phyloP scores from a whole-genome alignment of 169 alveolate species.

The Cryptosporidium bovis region DNA sequence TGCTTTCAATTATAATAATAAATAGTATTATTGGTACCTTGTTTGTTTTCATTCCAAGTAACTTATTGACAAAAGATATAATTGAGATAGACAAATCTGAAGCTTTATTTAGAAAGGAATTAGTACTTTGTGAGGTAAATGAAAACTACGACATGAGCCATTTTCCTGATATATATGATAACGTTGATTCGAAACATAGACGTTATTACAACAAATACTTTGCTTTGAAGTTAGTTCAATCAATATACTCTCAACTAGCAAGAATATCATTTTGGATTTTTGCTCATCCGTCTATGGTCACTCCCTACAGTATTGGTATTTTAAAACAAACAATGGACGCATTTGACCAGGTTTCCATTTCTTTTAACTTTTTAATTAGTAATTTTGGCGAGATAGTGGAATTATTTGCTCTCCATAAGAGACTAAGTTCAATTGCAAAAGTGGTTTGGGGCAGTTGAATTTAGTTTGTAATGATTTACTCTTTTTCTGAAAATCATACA shows the following conservation, averaged over 20 bases:
- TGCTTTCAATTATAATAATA: not conserved
- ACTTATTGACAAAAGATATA: slow-evolving; percentile 14
- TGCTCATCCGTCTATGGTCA: slow-evolving; percentile 35
- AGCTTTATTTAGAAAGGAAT: slow-evolving; percentile 49
- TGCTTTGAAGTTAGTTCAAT: slow-evolving; percentile 6
- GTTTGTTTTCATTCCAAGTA: slow-evolving; percentile 27
- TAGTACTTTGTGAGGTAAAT: slow-evolving; percentile 30
- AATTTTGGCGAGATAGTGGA: slow-evolving; percentile 28
- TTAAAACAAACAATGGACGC: slow-evolving; percentile 69
- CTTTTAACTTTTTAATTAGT: slow-evolving; percentile 8
- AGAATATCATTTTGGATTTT: slow-evolving; percentile 43
- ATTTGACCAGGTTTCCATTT: slow-evolving; percentile 37
- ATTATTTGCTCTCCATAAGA: slow-evolving; percentile 17
- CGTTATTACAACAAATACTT: slow-evolving; percentile 23
- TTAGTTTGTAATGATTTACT: too few species aligned
- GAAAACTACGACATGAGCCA: not conserved
- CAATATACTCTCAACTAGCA: not conserved
- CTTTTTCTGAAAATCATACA: too few species aligned
- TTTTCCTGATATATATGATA: not conserved
- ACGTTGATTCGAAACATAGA: slow-evolving; percentile 7
- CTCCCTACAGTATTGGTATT: slow-evolving; percentile 35
- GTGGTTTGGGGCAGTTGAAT: too few species aligned
- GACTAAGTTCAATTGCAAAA: not conserved
- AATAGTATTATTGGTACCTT: slow-evolving; percentile 20
- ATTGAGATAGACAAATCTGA: slow-evolving; percentile 30